Evolutionary conservation across 345 rosid species (phyloP), one percentile per base, ranked within the genome.

Genomic region (Hirschfeldia incana): DNA sequence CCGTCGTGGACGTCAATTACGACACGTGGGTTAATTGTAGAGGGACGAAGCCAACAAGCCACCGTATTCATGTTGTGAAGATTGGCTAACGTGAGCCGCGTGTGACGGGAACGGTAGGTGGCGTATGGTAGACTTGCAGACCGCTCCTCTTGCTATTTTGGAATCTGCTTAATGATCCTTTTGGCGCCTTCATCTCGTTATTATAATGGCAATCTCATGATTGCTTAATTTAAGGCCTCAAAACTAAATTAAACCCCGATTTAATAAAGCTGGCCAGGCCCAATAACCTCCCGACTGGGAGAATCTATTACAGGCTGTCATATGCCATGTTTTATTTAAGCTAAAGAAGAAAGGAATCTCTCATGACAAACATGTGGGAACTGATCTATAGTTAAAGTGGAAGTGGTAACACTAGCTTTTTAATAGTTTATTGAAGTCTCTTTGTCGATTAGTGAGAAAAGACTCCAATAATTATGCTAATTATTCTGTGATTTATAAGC

Each of bases 31-130:
- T 16, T 68, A 76, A 11, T 42, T 16, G 42, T 17, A 44, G 78
- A 67, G 77, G 78, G 83, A 81, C 11, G 69, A 30, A 32, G 21
- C 42, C 26, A 57, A 16, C 17, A 33, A 79, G 68, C 79, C 83
- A 75, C 83, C 83, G 79, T 69, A 21, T 33, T 51, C 72, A 70
- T 69, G 83, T 53, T 69, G 12, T 69, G 12, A 29, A 37, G 0
- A 11, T 13, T 9, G 65, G 73, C 87, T 86, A 86, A 85, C 81
- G 84, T 87, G 85, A 87, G 78, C 91, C 83, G 84, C 34, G 68
- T 73, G 75, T 79, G 77, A 70, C 83, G 83, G 76, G 30, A 3
- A 57, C 70, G 70, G 75, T 79, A 68, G 78, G 82, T 68, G 70
- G 75, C 78, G 74, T 79, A 73, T 7, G 59, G 49, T 78, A 60